Evolutionary conservation across 2,329 filamentous ascomycete genomes (phyloP).

Genomic region (Alternaria viburni): DNA sequence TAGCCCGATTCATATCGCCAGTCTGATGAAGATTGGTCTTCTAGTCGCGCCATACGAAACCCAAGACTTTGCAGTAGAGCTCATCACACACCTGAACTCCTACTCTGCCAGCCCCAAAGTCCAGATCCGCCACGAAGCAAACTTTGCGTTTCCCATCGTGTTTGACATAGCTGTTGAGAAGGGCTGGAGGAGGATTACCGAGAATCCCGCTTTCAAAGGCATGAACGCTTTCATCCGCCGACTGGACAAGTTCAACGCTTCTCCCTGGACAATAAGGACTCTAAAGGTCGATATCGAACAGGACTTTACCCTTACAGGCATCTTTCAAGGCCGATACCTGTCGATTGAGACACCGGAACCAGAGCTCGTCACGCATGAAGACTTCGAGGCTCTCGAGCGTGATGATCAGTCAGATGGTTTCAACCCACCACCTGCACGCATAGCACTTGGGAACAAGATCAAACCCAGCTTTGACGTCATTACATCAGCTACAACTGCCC

Average conservation of each 20-base stretch:
- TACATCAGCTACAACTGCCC: background rate
- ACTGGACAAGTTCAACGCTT: conserved; percentile 52
- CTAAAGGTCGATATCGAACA: conserved; percentile 50
- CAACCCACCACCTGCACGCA: conserved; percentile 30
- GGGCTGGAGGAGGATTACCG: conserved; percentile 45
- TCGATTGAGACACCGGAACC: conserved; percentile 52
- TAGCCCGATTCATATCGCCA: conserved; percentile 56
- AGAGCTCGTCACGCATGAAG: conserved; percentile 44
- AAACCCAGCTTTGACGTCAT: background rate
- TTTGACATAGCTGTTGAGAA: conserved; percentile 49
- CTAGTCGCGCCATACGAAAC: conserved; percentile 49
- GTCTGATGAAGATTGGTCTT: conserved; percentile 55
- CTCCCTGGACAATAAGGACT: conserved; percentile 48
- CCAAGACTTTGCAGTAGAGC: conserved; percentile 47
- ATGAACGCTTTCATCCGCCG: conserved; percentile 54
- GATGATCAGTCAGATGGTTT: conserved; percentile 21
- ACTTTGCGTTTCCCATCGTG: conserved; percentile 55
- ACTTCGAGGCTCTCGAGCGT: conserved; percentile 49
- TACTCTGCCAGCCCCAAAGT: conserved; percentile 58
- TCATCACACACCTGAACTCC: conserved; percentile 52
- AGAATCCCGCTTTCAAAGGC: conserved; percentile 50
- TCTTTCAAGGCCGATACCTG: conserved; percentile 56
- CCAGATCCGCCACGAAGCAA: conserved; percentile 60
- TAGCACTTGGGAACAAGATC: background rate
- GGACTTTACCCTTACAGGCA: conserved; percentile 52